Evolutionary conservation across 2,329 filamentous ascomycete genomes (phyloP).

Genomic region (Hypoxylon sp.): DNA sequence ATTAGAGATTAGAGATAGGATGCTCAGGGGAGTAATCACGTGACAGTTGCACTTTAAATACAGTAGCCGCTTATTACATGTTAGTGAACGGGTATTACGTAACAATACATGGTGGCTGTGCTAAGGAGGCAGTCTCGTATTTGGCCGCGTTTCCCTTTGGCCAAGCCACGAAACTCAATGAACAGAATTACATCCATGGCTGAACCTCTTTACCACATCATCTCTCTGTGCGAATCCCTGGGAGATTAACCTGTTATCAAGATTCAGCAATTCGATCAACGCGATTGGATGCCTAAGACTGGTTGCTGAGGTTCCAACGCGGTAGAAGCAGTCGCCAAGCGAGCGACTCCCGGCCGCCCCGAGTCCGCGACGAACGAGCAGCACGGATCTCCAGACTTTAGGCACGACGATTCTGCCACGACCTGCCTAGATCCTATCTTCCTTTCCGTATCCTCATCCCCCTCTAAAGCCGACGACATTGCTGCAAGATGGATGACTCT

Average conservation of each 20-base stretch:
- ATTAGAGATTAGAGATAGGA: background rate
- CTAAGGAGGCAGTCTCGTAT: slow-evolving; percentile 8
- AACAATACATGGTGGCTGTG: slow-evolving; percentile 37
- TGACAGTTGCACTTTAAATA: background rate
- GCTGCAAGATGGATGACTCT: slow-evolving; percentile 61
- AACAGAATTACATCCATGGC: slow-evolving; percentile 21
- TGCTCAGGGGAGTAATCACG: background rate
- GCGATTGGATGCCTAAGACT: slow-evolving; percentile 7
- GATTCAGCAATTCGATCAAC: slow-evolving; percentile 3
- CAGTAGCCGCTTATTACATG: too few relatives aligned
- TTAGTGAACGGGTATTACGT: slow-evolving; percentile 5
- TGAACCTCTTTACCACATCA: slow-evolving; percentile 26
- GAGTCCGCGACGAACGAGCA: slow-evolving; percentile 20
- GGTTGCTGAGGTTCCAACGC: slow-evolving; percentile 8
- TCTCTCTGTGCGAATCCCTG: slow-evolving; percentile 4
- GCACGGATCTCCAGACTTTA: slow-evolving; percentile 6
- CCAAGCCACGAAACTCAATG: slow-evolving; percentile 37
- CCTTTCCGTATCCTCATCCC: background rate
- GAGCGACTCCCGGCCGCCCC: slow-evolving; percentile 25
- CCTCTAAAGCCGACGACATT: background rate
- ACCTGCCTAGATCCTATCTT: background rate
- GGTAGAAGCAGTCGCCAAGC: slow-evolving; percentile 18
- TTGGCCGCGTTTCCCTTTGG: slow-evolving; percentile 22
- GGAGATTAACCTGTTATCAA: slow-evolving; percentile 21
- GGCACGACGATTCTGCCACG: background rate